Conservation (phyloP, 2,329 filamentous ascomycete genomes). For the Neonectria hederae region DNA sequence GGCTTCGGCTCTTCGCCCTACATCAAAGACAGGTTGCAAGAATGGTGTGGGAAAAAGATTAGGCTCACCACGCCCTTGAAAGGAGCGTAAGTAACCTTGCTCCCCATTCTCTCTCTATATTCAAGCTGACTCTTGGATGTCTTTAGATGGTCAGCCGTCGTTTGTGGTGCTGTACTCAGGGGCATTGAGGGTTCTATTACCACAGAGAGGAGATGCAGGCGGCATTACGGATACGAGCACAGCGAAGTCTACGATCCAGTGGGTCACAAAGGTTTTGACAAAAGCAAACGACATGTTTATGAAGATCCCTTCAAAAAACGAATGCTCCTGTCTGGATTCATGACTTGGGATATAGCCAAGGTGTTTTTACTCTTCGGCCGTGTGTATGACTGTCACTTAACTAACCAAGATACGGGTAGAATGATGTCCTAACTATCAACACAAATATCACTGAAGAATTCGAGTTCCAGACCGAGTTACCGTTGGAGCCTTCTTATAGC, state of each 20-base stretch:
- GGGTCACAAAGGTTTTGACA: not conserved
- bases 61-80: too few relatives aligned
- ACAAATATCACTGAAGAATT: too few relatives aligned
- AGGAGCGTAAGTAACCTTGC: too few relatives aligned
- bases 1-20: conserved; percentile 19
- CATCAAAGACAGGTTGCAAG: conserved; percentile 1
- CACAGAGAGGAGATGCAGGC: not conserved
- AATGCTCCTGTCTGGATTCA: not conserved
- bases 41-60: too few relatives aligned
- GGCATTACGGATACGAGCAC: not conserved
- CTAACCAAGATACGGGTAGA: not conserved
- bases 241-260: not conserved
- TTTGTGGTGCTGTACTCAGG: not conserved
- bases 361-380: not conserved
- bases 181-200: not conserved
- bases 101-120: too few relatives aligned
- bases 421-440: not conserved
- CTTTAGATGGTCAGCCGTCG: not conserved
- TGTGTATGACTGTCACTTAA: too few relatives aligned
- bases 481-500: not conserved
- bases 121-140: too few relatives aligned
- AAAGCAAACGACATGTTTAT: too few relatives aligned
- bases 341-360: not conserved
- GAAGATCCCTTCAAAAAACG: not conserved
- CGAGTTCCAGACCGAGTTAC: too few relatives aligned